Evolutionary conservation across 305 asterid species (phyloP), one percentile per base, ranked within the genome.

Genomic region (Rubia peregrina): DNA sequence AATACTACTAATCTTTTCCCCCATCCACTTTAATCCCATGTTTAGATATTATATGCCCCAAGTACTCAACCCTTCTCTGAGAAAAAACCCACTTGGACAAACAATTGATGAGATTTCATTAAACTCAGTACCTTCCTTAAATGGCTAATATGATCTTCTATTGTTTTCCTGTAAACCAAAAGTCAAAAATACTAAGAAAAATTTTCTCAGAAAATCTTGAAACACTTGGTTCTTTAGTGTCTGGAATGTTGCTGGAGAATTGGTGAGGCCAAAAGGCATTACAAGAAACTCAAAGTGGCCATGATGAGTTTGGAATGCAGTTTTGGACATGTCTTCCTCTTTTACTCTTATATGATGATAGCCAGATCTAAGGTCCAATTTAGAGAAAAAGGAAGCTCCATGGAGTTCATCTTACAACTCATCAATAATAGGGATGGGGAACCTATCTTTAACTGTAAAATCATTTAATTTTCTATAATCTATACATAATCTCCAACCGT

Each of bases 61-160:
- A 17, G 0, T 63, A 16, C 3, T 36, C 68, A 2, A 73, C 44
- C 7, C 22, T 9, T 0, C 0, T 2, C 10, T 49, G 21, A 0
- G 46, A 21, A 73, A 73, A 55, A 0, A 19, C 2, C 22, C 67
- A 65, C 6, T 65, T 65, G 0, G 24, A 48, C 0, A 65, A 17
- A 53, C 0, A 73, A 5, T 0, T 7, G 11, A 9, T 19, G 33
- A 0, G 0, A 0, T 40, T 30, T 64, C 2, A 64, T 6, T 10
- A 14, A 17, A 0, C 9, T 0, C 4, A 16, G 0, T 0, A 38
- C 7, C 0, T 4, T 2, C 38, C 5, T 38, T 0, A 36, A 10
- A 3, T 64, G 51, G 2, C 19, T 3, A 1, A 0, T 11, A 1
- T 49, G 56, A 9, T 12, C 5, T 0, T 13, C 9, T 13, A 49